phyloP scores from a whole-genome alignment of 2,329 filamentous ascomycete genomes.

The Harringtonia aguacate region DNA sequence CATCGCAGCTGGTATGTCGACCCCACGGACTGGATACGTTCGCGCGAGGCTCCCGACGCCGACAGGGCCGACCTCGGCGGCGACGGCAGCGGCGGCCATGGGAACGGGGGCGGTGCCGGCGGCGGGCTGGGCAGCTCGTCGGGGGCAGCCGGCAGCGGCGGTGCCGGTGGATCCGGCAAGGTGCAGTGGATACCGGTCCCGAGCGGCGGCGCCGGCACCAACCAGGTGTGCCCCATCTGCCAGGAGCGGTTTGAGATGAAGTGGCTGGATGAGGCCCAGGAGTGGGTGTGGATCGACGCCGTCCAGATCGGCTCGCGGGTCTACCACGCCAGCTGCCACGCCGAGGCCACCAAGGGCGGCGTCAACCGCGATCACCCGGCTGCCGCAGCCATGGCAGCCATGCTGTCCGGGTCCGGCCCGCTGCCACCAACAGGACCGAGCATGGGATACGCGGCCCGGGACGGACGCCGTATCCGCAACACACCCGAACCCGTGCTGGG shows the following conservation, averaged over 20 bases:
- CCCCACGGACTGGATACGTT: slow-evolving; percentile 85
- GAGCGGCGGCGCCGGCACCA: slow-evolving; percentile 62
- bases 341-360: slow-evolving; percentile 64
- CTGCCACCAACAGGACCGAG: neutral
- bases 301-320: slow-evolving; percentile 66
- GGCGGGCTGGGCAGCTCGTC: slow-evolving; percentile 18
- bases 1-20: slow-evolving; percentile 94
- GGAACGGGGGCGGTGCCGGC: slow-evolving; percentile 12
- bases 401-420: slow-evolving; percentile 4
- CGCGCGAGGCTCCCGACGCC: slow-evolving; percentile 67
- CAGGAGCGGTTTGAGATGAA: slow-evolving; percentile 89
- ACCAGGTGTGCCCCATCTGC: slow-evolving; percentile 82
- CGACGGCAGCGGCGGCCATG: slow-evolving; percentile 19
- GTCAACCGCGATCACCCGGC: slow-evolving; percentile 18
- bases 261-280: slow-evolving; percentile 86
- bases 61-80: slow-evolving; percentile 29
- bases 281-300: slow-evolving; percentile 95
- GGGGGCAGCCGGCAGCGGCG: slow-evolving; percentile 17
- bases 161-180: slow-evolving; percentile 21
- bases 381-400: slow-evolving; percentile 7
- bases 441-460: neutral
- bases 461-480: neutral
- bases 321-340: slow-evolving; percentile 84
- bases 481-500: slow-evolving; percentile 10
- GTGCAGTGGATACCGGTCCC: slow-evolving; percentile 75